Conservation (phyloP, 306 rosid genomes). For the Casuarina glauca region DNA sequence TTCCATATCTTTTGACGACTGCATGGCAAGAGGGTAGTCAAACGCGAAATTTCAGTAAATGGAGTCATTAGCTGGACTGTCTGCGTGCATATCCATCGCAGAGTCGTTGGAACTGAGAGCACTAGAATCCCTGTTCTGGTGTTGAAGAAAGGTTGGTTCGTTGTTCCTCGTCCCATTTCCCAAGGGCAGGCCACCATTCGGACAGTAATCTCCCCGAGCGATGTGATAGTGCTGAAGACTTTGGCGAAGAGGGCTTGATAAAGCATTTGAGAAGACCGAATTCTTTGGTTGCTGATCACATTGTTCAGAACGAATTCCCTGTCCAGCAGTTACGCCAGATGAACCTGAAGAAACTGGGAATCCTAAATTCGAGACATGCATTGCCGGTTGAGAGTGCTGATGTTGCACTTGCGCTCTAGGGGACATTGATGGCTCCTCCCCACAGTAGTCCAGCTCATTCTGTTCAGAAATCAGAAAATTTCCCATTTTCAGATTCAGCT, state of each 20-base stretch:
- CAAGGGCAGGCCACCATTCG: slow-evolving; percentile 41
- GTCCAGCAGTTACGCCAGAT: slow-evolving; percentile 46
- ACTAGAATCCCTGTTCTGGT: slow-evolving; percentile 55
- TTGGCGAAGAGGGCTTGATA: slow-evolving; percentile 77
- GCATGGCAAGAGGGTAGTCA: slow-evolving; percentile 27
- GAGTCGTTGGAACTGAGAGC: slow-evolving; percentile 64
- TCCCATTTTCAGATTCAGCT: background rate
- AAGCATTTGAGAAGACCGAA: slow-evolving; percentile 74
- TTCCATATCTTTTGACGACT: slow-evolving; percentile 33
- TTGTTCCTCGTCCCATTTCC: slow-evolving; percentile 56
- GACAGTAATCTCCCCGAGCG: slow-evolving; percentile 50
- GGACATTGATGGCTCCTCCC: slow-evolving; percentile 80
- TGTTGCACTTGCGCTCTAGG: slow-evolving; percentile 59
- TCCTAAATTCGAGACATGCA: slow-evolving; percentile 49
- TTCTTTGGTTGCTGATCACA: slow-evolving; percentile 71
- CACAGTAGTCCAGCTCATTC: slow-evolving; percentile 79
- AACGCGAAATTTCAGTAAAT: slow-evolving; percentile 27
- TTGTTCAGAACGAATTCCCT: slow-evolving; percentile 61
- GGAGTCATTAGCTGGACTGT: slow-evolving; percentile 47
- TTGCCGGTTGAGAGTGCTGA: slow-evolving; percentile 57
- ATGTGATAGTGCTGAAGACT: slow-evolving; percentile 79
- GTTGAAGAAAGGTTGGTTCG: slow-evolving; percentile 47
- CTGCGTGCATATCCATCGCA: slow-evolving; percentile 89
- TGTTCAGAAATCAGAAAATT: slow-evolving; percentile 30
- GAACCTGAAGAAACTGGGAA: slow-evolving; percentile 56